Base-by-base conservation (phyloP, 2,329 filamentous ascomycete genomes). In the Pseudogymnoascus verrucosus region DNA sequence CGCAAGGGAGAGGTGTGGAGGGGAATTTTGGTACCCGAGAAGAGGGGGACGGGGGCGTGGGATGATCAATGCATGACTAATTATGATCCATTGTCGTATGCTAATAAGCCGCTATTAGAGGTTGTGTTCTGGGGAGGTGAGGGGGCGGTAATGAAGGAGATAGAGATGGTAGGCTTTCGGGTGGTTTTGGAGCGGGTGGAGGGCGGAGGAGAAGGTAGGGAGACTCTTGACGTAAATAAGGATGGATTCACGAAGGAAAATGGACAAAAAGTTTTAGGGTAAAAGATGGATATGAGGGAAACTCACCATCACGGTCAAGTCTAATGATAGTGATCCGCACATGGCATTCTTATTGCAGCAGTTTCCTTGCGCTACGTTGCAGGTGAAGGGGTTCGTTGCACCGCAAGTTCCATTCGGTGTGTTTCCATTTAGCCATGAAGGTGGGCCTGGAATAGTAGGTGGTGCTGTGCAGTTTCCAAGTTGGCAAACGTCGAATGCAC, bases 81-180 rank as follows among this genome's bases (percentile, higher is more conserved):
- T 63, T 26, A 39, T 3, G 62, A 63, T 39, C 47, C 62, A 11
- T 2, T 14, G 4, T 40, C 26, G 5, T 63, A 63, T 59, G 62
- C 19, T 19, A 23, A 23, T 31, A 23, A 57, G 14, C 62, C 62
- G 11, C 12, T 63, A 12, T 12, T 60, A 5, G 62, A 63, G 42
- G 23, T 63, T 36, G 51, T 57, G 10, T 57, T 57, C 10, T 57
- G 51, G 51, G 51, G 34, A 21, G 51, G 28, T 5, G 51, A 57
- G 8, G 51, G n/a, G 5, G 28, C 28, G 1, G 4, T 34, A 34
- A 14, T 57, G 8, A 28, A 57, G n/a, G 59, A 64, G 10, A 12
- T 34, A 12, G 72, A 57, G 47, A 57, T 57, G 47, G 47, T 57
- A 7, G 47, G 47, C 19, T 57, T 57, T 19, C 47, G 47, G 47